Evolutionary conservation across 2,329 filamentous ascomycete species (phyloP).

Genomic region (Westerdykella ornata): DNA sequence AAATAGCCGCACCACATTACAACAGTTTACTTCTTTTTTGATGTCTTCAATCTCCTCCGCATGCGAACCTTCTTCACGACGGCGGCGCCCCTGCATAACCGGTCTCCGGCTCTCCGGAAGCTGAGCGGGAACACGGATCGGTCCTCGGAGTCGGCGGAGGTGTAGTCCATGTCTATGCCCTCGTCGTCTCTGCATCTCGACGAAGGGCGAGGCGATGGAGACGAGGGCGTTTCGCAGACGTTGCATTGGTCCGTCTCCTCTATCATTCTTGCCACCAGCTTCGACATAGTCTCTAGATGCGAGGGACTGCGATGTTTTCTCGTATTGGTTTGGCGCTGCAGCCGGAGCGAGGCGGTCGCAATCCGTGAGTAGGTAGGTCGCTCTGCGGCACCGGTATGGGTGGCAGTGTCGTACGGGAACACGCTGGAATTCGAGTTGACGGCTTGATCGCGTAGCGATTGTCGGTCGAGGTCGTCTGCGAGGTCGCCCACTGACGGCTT

Average conservation of each 20-base stretch:
- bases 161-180: slow-evolving; percentile 29
- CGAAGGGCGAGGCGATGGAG: slow-evolving; percentile 8
- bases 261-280: slow-evolving; percentile 40
- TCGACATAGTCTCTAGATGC: slow-evolving; percentile 38
- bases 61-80: slow-evolving; percentile 30
- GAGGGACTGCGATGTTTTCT: slow-evolving; percentile 37
- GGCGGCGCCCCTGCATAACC: slow-evolving; percentile 17
- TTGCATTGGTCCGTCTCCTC: slow-evolving; percentile 39
- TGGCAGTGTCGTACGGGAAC: not conserved
- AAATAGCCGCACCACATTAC: slow-evolving; percentile 1
- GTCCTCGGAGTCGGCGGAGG: slow-evolving; percentile 11
- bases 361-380: slow-evolving; percentile 22
- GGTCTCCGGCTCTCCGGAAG: slow-evolving; percentile 23
- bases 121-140: slow-evolving; percentile 14
- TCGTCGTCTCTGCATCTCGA: slow-evolving; percentile 23
- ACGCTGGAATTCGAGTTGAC: slow-evolving; percentile 4
- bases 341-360: slow-evolving; percentile 34
- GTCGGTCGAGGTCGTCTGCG: slow-evolving; percentile 28
- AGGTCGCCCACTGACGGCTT: slow-evolving; percentile 34
- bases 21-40: slow-evolving; percentile 15
- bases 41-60: slow-evolving; percentile 25
- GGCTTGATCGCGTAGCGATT: slow-evolving; percentile 27
- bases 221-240: slow-evolving; percentile 15
- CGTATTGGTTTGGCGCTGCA: slow-evolving; percentile 38
- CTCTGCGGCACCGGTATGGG: not conserved